A percentile compares a stretch with the other conserved stretches of the same genome.
Evolutionary conservation across 1,139 yeast genomes (phyloP).

Genomic region (Magnusiomyces suaveolens): DNA sequence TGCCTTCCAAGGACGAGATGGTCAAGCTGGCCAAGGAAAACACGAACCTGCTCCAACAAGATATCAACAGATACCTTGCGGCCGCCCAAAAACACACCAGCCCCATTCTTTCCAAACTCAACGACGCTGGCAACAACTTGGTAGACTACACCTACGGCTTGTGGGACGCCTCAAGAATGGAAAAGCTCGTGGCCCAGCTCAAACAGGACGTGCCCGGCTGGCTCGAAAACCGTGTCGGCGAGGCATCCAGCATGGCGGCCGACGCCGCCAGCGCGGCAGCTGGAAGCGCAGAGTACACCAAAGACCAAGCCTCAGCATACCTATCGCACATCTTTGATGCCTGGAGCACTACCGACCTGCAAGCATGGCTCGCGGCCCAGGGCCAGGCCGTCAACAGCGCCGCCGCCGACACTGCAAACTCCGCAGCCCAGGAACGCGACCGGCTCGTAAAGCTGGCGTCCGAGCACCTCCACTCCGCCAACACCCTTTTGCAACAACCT

Average conservation of each 20-base stretch:
- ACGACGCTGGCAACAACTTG: background rate
- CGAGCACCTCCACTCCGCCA: background rate
- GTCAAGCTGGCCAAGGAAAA: background rate
- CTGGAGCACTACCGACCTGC: slow-evolving; percentile 1
- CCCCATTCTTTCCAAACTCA: slow-evolving; percentile 3
- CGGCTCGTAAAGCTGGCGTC: background rate
- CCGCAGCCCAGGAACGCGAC: background rate
- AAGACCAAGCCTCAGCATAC: background rate
- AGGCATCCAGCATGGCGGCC: background rate
- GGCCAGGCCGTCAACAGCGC: background rate
- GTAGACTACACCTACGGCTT: background rate
- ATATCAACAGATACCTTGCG: background rate
- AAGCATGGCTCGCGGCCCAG: background rate
- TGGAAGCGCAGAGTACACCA: background rate
- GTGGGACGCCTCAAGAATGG: background rate
- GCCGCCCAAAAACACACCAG: background rate
- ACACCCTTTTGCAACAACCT: background rate
- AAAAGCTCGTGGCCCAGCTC: background rate
- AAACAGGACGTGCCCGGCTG: background rate
- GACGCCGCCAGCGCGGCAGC: background rate
- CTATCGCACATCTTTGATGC: background rate
- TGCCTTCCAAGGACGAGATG: background rate
- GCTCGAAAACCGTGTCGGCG: background rate
- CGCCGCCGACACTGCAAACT: background rate
- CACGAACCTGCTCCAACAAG: background rate